phyloP scores from a whole-genome alignment of 495 filamentous ascomycete genomes.

The Aspergillus bertholletiae region DNA sequence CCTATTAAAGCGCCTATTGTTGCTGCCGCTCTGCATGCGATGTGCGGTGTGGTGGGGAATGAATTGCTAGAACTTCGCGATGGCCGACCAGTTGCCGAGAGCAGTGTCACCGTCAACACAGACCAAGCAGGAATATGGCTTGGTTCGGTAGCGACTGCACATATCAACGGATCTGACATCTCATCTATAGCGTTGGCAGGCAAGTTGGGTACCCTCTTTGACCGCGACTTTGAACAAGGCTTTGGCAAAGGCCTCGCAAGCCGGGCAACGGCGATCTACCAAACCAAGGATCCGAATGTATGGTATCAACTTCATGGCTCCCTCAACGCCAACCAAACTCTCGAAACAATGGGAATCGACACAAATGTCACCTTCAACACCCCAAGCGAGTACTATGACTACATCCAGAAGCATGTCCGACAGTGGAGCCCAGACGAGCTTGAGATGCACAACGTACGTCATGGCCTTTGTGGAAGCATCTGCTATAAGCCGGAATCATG shows the following conservation, averaged over 20 bases:
- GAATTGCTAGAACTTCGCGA: conserved; percentile 25
- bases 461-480: conserved; percentile 32
- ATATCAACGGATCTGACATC: conserved; percentile 18
- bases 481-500: conserved; percentile 29
- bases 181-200: conserved; percentile 7
- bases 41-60: conserved; percentile 25
- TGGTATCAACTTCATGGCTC: conserved; percentile 36
- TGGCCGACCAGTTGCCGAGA: conserved; percentile 8
- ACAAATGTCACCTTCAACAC: conserved; percentile 11
- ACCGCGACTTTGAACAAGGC: conserved; percentile 20
- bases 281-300: conserved; percentile 20
- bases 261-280: conserved; percentile 26
- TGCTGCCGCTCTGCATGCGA: conserved; percentile 27
- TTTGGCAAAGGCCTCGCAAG: conserved; percentile 17
- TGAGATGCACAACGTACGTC: conserved; percentile 28
- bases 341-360: conserved; percentile 25
- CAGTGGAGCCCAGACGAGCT: conserved; percentile 30
- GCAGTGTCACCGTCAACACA: conserved; percentile 20
- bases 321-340: conserved; percentile 18
- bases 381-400: conserved; percentile 14
- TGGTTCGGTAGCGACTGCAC: conserved; percentile 16
- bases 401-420: conserved; percentile 22
- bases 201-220: conserved; percentile 13
- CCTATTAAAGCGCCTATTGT: conserved; percentile 25
- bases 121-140: conserved; percentile 32